Evolutionary conservation across 306 rosid genomes (phyloP), one percentile per base, ranked within the genome.

Genomic region (Sophora flavescens): DNA sequence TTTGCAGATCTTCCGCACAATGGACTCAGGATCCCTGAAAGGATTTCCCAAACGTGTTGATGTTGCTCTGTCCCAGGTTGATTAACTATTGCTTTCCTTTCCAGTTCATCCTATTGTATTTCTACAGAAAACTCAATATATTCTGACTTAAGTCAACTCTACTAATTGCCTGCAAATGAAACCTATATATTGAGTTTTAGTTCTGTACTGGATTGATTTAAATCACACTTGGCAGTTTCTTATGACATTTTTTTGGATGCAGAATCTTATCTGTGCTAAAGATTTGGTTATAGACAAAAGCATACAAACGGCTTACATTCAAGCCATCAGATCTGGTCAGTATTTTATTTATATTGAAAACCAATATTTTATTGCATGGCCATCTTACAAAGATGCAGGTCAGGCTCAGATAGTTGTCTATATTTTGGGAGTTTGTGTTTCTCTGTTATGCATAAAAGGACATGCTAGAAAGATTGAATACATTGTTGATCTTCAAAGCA

Each of bases 241-340:
- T 68, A 80, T 67, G 39, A 56, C 56, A 58, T 76, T 59, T 15
- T 53, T 78, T 80, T 74, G 61, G 32, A 62, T 83, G 89, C 97
- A 92, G 99, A 84, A 91, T 78, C 97, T 95, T 78, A 81, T 82
- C n/a, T 87, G 90, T 81, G 84, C 97, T 12, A 95, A 95, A 83
- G 54, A 73, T 80, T 78, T 89, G 85, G 81, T 86, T 53, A 82
- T 91, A 80, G 98, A 95, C 76, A 92, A 88, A 85, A 95, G 99
- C 89, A 95, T 95, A 76, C 98, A 95, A 87, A 87, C 79, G 68
- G 98, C 85, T 59, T 92, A 95, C 83, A 91, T 95, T 75, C 92
- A 92, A 81, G 98, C 99, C 3, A 95, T 95, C 84, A 88, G 97
- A 92, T 92, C 99, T 3, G 96, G 98, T 76, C 99, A 92, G 69